phyloP scores from a whole-genome alignment of 371 early-diverging fungal genomes.

The Basidiobolus heterosporus region DNA sequence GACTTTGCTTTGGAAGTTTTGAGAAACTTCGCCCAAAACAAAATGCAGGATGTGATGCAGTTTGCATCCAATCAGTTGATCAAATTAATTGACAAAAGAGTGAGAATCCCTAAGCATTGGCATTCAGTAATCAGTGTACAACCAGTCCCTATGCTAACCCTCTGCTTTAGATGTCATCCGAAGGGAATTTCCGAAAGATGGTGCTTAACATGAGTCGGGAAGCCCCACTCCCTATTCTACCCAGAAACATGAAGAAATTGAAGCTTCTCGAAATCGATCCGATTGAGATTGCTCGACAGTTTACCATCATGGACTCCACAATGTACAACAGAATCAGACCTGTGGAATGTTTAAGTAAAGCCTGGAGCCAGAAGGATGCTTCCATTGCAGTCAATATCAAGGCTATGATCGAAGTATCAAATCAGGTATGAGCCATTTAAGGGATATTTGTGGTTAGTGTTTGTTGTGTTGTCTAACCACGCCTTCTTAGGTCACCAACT shows the following conservation, averaged over 20 bases:
- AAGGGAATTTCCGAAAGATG: slow-evolving; percentile 33
- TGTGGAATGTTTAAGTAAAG: slow-evolving; percentile 73
- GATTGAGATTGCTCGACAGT: slow-evolving; percentile 80
- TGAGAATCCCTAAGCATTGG: slow-evolving; percentile 14
- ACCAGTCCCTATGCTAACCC: slow-evolving; percentile 12
- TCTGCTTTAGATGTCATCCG: slow-evolving; percentile 13
- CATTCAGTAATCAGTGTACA: slow-evolving; percentile 7
- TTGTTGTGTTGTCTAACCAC: not conserved
- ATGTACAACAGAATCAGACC: slow-evolving; percentile 66
- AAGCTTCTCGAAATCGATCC: slow-evolving; percentile 75
- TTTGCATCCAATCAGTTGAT: slow-evolving; percentile 51
- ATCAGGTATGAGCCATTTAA: slow-evolving; percentile 17
- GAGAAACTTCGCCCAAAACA: slow-evolving; percentile 58
- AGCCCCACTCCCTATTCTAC: slow-evolving; percentile 49
- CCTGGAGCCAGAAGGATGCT: slow-evolving; percentile 62
- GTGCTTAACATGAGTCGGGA: slow-evolving; percentile 35
- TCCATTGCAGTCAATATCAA: slow-evolving; percentile 44
- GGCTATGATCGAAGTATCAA: slow-evolving; percentile 52
- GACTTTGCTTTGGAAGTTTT: slow-evolving; percentile 39
- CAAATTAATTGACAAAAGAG: slow-evolving; percentile 48
- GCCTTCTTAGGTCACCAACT: slow-evolving; percentile 48
- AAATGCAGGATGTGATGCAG: slow-evolving; percentile 51
- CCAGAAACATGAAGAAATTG: slow-evolving; percentile 39
- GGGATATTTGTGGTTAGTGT: slow-evolving; percentile 2
- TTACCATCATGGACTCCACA: slow-evolving; percentile 72